A percentile compares a stretch with the other conserved stretches of the same genome.
phyloP scores from a whole-genome alignment of 257 asterid species.

The Solanum clarkiae region DNA sequence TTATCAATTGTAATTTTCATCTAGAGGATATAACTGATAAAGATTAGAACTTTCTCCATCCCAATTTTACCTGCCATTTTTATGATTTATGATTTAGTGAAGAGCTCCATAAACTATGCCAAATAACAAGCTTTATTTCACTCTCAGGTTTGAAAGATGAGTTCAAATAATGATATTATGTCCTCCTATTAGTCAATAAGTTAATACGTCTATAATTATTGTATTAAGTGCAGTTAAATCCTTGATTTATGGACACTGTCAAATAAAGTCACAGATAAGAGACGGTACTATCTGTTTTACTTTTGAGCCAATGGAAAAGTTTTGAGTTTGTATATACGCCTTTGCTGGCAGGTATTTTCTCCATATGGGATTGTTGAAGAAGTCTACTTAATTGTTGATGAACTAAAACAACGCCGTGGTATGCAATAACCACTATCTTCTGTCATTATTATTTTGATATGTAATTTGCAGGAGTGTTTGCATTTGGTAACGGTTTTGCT shows the following conservation, averaged over 20 bases:
- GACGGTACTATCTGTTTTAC: background rate
- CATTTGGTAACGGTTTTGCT: background rate
- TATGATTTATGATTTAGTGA: background rate
- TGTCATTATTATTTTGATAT: background rate
- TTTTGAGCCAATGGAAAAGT: background rate
- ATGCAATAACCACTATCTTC: constrained; percentile 3
- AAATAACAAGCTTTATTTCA: background rate
- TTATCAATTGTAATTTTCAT: background rate
- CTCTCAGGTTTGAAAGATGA: background rate
- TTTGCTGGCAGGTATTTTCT: constrained; percentile 58
- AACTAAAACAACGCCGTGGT: constrained; percentile 71
- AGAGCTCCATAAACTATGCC: background rate
- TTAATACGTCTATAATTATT: background rate
- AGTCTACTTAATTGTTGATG: constrained; percentile 55
- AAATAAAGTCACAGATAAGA: background rate
- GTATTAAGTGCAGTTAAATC: background rate
- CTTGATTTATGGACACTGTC: background rate
- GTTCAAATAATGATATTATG: background rate
- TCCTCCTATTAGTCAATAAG: background rate
- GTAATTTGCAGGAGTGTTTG: background rate
- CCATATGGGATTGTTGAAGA: constrained; percentile 76
- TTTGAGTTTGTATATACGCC: constrained; percentile 9
- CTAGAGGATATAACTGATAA: background rate
- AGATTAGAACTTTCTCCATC: background rate
- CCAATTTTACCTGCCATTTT: background rate